Percentiles rank a stretch among this genome's conserved stretches.
These are phyloP conservation scores for Hypoxylon fuscum DNA, from an alignment of 495 filamentous ascomycete genomes.

Conservation along the genomic window DNA sequence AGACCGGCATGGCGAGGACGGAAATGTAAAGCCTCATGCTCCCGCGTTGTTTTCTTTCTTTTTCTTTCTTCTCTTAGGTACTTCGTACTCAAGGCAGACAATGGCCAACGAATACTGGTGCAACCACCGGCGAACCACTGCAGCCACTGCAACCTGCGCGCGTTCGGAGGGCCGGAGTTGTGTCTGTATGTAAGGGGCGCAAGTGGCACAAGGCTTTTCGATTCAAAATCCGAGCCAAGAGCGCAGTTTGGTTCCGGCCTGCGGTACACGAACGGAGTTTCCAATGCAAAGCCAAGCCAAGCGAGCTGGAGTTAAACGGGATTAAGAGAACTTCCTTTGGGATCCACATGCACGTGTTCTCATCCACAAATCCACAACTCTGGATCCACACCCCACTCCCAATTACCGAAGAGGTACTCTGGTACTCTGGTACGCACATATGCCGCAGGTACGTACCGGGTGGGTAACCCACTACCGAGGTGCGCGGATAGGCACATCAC, in stretches of 20 bases:
- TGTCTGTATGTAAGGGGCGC: too few species aligned
- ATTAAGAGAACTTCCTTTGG: constrained; percentile 7
- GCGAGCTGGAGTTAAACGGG: constrained; percentile 27
- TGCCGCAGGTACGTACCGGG: too few species aligned
- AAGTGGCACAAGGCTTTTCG: background rate
- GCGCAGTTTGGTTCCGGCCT: background rate
- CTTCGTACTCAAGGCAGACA: too few species aligned
- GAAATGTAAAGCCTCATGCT: background rate
- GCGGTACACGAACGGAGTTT: background rate
- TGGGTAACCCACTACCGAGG: too few species aligned
- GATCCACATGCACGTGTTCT: background rate
- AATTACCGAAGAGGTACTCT: too few species aligned
- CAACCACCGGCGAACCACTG: constrained; percentile 1
- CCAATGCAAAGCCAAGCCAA: background rate
- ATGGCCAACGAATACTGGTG: too few species aligned
- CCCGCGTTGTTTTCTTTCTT: background rate
- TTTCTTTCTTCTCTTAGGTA: too few species aligned
- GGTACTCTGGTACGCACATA: too few species aligned
- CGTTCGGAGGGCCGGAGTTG: background rate
- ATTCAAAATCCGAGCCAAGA: background rate
- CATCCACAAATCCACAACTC: background rate
- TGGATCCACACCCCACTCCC: background rate
- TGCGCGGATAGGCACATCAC: background rate
- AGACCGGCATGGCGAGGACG: constrained; percentile 10
- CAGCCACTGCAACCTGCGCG: too few species aligned